Evolutionary conservation across 768 basidiomycete genomes (phyloP).

Genomic region (Lactarius sp.): DNA sequence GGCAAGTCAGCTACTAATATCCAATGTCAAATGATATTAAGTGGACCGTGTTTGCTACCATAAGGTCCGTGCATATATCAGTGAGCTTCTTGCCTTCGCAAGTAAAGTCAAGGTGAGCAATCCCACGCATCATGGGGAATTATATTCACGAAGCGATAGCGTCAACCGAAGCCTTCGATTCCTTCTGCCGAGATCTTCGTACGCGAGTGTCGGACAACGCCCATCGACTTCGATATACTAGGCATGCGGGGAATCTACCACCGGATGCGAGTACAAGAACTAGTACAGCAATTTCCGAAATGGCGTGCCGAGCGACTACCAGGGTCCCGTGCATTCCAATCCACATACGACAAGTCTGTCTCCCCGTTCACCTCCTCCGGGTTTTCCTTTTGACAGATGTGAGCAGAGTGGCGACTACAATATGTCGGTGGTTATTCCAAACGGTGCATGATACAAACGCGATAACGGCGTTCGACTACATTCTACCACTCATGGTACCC

Average conservation of each 20-base stretch:
- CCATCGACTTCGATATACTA: constrained; percentile 67
- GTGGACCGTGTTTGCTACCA: not conserved
- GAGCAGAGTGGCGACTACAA: constrained; percentile 53
- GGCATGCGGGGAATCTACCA: constrained; percentile 64
- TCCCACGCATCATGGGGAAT: not conserved
- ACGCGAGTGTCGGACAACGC: constrained; percentile 54
- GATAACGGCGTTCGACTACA: constrained; percentile 71
- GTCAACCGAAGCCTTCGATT: constrained; percentile 58
- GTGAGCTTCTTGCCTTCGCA: constrained; percentile 66
- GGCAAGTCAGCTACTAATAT: constrained; percentile 36
- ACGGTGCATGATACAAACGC: constrained; percentile 74
- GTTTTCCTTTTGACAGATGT: constrained; percentile 2
- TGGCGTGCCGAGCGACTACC: constrained; percentile 71
- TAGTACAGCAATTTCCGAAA: constrained; percentile 57
- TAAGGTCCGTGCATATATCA: constrained; percentile 70
- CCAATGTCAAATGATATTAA: constrained; percentile 4
- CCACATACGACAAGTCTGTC: constrained; percentile 72
- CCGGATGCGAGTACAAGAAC: constrained; percentile 49
- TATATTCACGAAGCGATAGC: constrained; percentile 37
- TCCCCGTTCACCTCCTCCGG: not conserved
- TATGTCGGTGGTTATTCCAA: constrained; percentile 76
- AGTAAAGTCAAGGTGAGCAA: constrained; percentile 61
- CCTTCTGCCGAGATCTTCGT: constrained; percentile 60
- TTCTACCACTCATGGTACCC: constrained; percentile 73
- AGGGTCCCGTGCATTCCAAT: constrained; percentile 76